These are phyloP conservation scores for Colletotrichum brevisporum DNA, from an alignment of 2,329 filamentous ascomycete species.

Conservation along the genomic window DNA sequence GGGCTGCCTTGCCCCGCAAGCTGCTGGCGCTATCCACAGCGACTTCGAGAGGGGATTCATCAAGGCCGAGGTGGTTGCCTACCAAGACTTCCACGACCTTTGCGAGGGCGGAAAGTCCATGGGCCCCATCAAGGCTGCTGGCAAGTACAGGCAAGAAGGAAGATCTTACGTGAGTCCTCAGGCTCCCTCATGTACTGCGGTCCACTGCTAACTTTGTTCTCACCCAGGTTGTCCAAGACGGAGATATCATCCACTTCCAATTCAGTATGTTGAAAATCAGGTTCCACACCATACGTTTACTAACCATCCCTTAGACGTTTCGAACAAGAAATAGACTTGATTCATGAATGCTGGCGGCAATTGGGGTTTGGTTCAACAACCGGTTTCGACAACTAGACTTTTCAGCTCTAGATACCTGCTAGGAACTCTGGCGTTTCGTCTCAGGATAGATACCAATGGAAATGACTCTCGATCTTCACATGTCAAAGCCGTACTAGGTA, in stretches of 20 bases:
- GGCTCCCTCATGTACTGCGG: background rate
- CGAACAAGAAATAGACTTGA: conserved; percentile 21
- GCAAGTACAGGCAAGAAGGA: conserved; percentile 61
- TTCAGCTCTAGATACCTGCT: background rate
- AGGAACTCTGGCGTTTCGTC: background rate
- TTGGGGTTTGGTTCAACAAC: background rate
- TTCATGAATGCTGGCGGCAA: background rate
- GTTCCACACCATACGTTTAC: background rate
- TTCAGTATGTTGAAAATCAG: conserved; percentile 53
- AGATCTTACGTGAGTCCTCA: conserved; percentile 54
- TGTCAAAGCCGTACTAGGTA: background rate
- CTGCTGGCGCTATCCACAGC: conserved; percentile 57
- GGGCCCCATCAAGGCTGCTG: conserved; percentile 60
- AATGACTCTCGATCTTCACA: background rate
- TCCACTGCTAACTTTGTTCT: conserved; percentile 41
- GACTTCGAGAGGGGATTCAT: conserved; percentile 62
- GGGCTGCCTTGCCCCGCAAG: conserved; percentile 56
- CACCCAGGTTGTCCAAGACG: conserved; percentile 53
- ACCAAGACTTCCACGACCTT: conserved; percentile 60
- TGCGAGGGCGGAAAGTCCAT: conserved; percentile 60
- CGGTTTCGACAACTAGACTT: background rate
- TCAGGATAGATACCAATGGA: background rate
- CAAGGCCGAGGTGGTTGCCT: conserved; percentile 61
- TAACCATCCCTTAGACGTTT: conserved; percentile 4
- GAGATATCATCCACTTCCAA: conserved; percentile 60